Percentiles rank a stretch among this genome's conserved stretches.
These are phyloP conservation scores for Podospora conica DNA, from an alignment of 495 filamentous ascomycete genomes.

Conservation along the genomic window DNA sequence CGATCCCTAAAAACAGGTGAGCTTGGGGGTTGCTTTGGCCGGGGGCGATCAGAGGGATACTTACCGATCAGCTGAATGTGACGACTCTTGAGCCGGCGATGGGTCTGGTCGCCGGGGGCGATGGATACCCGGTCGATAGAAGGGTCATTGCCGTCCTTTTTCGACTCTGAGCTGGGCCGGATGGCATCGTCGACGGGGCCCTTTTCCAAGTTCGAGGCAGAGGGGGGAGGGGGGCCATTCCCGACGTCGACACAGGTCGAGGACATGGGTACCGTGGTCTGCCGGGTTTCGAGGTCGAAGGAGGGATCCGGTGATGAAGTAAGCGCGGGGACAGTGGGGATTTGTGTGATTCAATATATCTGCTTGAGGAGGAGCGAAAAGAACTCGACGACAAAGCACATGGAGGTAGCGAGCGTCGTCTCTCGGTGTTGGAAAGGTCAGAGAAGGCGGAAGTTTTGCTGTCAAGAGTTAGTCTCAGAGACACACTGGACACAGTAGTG, in stretches of 20 bases:
- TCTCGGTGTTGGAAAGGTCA: not conserved
- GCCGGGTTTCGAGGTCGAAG: not conserved
- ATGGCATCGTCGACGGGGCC: not conserved
- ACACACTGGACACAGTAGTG: not conserved
- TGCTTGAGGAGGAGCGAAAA: constrained; percentile 41
- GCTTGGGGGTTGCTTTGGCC: constrained; percentile 33
- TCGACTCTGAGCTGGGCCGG: not conserved
- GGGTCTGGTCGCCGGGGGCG: constrained; percentile 25
- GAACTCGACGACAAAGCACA: constrained; percentile 38
- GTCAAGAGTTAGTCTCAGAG: not conserved
- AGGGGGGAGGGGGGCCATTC: not conserved
- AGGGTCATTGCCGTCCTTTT: not conserved
- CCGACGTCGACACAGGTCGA: not conserved
- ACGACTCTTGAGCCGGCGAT: constrained; percentile 42
- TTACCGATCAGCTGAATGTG: constrained; percentile 49
- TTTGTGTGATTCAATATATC: constrained; percentile 26
- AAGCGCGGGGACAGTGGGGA: constrained; percentile 8
- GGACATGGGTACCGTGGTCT: not conserved
- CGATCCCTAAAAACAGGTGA: constrained; percentile 44
- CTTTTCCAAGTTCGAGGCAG: not conserved
- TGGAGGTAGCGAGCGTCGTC: constrained; percentile 11
- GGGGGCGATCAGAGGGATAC: not conserved
- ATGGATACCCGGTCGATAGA: not conserved
- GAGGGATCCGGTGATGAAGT: constrained; percentile 9
- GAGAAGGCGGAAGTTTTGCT: not conserved